Percentiles rank a stretch among this genome's conserved stretches.
phyloP scores from a whole-genome alignment of 306 rosid genomes.

The Begonia peltatifolia region DNA sequence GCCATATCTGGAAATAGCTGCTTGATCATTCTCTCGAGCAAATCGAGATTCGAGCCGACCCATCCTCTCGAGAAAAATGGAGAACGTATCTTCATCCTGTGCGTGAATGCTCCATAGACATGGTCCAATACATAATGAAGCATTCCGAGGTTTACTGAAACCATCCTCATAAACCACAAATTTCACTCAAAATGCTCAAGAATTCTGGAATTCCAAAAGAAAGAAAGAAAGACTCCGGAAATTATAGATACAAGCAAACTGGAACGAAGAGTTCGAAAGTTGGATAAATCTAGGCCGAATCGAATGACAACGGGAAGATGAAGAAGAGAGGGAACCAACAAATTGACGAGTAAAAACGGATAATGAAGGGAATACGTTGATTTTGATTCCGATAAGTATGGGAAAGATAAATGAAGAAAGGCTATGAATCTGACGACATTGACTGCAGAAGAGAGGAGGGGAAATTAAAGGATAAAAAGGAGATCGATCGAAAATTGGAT shows the following conservation, averaged over 20 bases:
- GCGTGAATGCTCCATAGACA: slow-evolving; percentile 80
- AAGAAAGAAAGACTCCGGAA: neutral
- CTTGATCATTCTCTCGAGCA: slow-evolving; percentile 65
- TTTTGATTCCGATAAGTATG: neutral
- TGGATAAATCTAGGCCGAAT: too few species aligned
- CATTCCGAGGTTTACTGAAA: slow-evolving; percentile 61
- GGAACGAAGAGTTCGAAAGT: neutral
- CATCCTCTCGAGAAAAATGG: slow-evolving; percentile 81
- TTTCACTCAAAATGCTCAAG: slow-evolving; percentile 7
- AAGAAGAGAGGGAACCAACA: neutral
- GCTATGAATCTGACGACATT: neutral
- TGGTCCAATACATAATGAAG: slow-evolving; percentile 88
- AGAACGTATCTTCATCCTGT: slow-evolving; percentile 68
- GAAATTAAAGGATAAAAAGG: neutral
- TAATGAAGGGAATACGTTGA: neutral
- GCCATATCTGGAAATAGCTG: slow-evolving; percentile 64
- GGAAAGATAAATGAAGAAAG: too few species aligned
- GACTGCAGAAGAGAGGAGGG: neutral
- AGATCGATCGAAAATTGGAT: too few species aligned
- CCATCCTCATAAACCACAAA: slow-evolving; percentile 26
- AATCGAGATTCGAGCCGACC: slow-evolving; percentile 82
- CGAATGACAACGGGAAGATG: neutral
- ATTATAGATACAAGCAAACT: neutral
- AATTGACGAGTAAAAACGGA: neutral
- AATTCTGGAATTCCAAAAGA: neutral